phyloP scores from a whole-genome alignment of 2,329 filamentous ascomycete genomes.

The Clonostachys rosea region DNA sequence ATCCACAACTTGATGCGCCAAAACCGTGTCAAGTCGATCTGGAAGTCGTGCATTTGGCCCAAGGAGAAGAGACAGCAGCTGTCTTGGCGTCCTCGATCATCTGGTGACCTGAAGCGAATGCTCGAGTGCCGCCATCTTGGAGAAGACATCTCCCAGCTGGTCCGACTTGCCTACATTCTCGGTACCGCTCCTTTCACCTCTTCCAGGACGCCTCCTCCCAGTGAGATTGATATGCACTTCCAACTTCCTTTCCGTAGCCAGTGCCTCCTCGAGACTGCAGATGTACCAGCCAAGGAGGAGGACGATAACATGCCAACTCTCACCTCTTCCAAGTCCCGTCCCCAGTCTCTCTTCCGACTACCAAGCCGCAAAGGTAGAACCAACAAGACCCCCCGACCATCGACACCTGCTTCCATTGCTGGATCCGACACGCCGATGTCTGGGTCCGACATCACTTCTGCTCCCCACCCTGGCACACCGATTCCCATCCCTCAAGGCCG shows the following conservation, averaged over 20 bases:
- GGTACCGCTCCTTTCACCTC: constrained; percentile 32
- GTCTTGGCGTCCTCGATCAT: constrained; percentile 32
- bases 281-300: constrained; percentile 8
- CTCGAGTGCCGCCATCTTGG: constrained; percentile 37
- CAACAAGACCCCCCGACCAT: constrained; percentile 24
- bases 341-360: constrained; percentile 21
- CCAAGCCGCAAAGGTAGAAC: constrained; percentile 26
- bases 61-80: constrained; percentile 34
- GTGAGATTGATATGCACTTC: constrained; percentile 31
- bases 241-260: constrained; percentile 27
- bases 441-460: constrained; percentile 20
- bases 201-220: constrained; percentile 25
- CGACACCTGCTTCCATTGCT: constrained; percentile 17
- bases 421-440: constrained; percentile 19
- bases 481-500: constrained; percentile 31
- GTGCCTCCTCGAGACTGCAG: constrained; percentile 25
- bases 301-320: constrained; percentile 18
- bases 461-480: constrained; percentile 33
- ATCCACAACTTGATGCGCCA: constrained; percentile 39
- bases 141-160: constrained; percentile 31
- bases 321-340: constrained; percentile 16
- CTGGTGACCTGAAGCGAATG: constrained; percentile 36
- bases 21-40: constrained; percentile 33
- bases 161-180: constrained; percentile 36
- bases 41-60: constrained; percentile 40